Evolutionary conservation across 2,329 filamentous ascomycete species (phyloP), one percentile per base, ranked within the genome.

Genomic region (Chrysosporium keratinophilum): DNA sequence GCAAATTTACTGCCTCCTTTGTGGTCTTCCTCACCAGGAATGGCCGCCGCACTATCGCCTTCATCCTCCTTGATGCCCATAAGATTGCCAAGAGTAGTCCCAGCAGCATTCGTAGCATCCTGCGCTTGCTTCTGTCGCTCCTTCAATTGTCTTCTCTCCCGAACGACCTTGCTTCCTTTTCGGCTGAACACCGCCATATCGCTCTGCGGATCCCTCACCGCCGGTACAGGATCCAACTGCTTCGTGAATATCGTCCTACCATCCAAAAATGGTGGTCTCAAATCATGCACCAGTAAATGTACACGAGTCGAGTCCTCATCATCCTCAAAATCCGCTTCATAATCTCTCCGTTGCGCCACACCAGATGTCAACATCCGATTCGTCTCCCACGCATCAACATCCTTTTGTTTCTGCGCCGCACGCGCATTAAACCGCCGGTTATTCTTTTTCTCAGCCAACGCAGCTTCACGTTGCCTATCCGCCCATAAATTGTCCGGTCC

Each of bases 111-210:
- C 0, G 93, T 97, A 5, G 93, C 91, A 64, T 97, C 86, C 66
- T 96, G 89, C 0, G 93, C 91, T 69, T 97, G 91, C 63, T 89
- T 88, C 64, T 95, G 88, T 41, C 93, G 81, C 68, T 98, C 93
- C 58, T 90, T 85, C 69, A 95, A 89, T 69, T 95, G 89, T 41
- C 94, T 78, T 61, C 85, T 84, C 62, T 98, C 93, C 64, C 86
- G 87, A 11, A 98, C 93, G 1, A 96, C 89, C 62, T 83, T 86
- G 66, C 91, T 97, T 0, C 93, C 93, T 67, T 96, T 96, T 42
- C 91, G 81, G 71, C 89, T 95, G 63, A 97, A 97, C 1, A 98
- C 90, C 1, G 93, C 93, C 93, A 98, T 95, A 65, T 98, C 93
- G 66, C 94, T 98, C 70, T 97, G 91, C 23, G 87, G 84, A 67